phyloP scores from a whole-genome alignment of 148 eudicot species.

The Bassia scoparia region DNA sequence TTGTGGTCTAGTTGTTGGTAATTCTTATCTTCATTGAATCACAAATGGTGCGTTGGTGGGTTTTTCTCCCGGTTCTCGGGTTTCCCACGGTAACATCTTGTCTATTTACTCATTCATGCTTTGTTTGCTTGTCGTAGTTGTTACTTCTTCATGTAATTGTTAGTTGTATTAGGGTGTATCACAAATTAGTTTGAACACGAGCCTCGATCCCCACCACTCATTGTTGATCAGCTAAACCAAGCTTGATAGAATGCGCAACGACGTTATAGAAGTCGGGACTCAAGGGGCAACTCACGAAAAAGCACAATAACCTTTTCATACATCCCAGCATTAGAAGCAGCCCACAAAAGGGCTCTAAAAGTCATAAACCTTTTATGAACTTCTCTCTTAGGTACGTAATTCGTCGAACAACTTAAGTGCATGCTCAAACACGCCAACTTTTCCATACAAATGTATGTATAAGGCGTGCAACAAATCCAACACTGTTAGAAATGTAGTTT shows the following conservation, averaged over 20 bases:
- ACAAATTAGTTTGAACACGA: too few species aligned
- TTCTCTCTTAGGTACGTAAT: constrained; percentile 29
- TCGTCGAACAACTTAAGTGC: constrained; percentile 43
- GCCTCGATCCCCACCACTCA: too few species aligned
- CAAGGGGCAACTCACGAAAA: constrained; percentile 22
- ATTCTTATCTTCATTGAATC: too few species aligned
- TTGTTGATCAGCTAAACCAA: constrained; percentile 40
- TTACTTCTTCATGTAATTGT: too few species aligned
- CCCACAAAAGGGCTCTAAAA: constrained; percentile 20
- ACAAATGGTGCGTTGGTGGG: too few species aligned
- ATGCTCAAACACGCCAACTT: constrained; percentile 33
- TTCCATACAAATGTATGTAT: constrained; percentile 24
- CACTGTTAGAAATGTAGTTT: background rate
- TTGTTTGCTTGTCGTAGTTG: too few species aligned
- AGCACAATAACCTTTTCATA: constrained; percentile 39
- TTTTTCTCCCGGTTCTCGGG: too few species aligned
- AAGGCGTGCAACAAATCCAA: constrained; percentile 15
- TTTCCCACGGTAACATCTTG: too few species aligned
- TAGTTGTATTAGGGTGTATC: too few species aligned
- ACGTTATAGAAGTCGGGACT: constrained; percentile 3
- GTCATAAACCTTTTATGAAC: background rate
- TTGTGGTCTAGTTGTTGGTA: too few species aligned
- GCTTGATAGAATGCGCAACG: constrained; percentile 30
- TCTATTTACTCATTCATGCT: too few species aligned
- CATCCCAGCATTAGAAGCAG: constrained; percentile 24